Conservation (phyloP, 306 rosid genomes). For the Purshia tridentata region DNA sequence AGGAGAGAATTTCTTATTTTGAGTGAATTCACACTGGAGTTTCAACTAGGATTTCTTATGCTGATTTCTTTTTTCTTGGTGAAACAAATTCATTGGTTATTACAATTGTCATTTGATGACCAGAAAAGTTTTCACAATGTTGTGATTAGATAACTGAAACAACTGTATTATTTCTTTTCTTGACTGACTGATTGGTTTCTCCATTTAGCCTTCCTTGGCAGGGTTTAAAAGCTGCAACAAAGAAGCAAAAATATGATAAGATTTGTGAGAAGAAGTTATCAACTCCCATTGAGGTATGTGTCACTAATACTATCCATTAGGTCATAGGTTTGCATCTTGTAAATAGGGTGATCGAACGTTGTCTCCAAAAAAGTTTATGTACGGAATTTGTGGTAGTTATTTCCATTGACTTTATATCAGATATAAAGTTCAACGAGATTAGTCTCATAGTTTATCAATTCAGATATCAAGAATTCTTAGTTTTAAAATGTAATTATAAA, state of each 20-base stretch:
- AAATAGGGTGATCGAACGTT: not conserved
- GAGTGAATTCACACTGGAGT: not conserved
- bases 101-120: not conserved
- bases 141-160: not conserved
- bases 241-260: constrained; percentile 80
- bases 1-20: not conserved
- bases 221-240: constrained; percentile 72
- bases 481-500: no score
- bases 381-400: no score
- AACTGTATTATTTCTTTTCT: constrained; percentile 23
- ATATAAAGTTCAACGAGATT: no score
- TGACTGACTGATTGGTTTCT: constrained; percentile 14
- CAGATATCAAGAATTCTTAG: no score
- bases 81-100: not conserved
- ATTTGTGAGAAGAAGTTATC: constrained; percentile 78
- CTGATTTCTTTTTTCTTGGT: not conserved
- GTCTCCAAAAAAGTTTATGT: no score
- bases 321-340: not conserved
- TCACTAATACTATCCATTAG: constrained; percentile 1
- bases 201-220: constrained; percentile 90
- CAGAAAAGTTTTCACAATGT: not conserved
- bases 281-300: constrained; percentile 73
- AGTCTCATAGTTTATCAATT: no score
- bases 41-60: not conserved
- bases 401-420: no score